Base-by-base conservation (phyloP, 352 stramenopile species). In the Blastocystis sp. region DNA sequence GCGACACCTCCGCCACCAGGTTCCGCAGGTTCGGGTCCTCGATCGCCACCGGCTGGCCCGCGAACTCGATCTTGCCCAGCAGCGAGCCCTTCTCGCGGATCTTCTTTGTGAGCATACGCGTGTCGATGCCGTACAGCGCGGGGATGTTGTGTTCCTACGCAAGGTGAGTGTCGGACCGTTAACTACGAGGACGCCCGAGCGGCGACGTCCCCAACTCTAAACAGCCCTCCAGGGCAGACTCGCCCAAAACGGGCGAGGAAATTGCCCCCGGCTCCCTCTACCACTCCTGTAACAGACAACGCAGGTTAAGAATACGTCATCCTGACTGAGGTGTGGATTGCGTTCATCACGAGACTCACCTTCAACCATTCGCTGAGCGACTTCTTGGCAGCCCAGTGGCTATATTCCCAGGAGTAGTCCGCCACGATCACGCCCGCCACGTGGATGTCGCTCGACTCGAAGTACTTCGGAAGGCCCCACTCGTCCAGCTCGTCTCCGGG, bases 91-190 rank as follows among this genome's bases (percentile, higher is more conserved):
- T 92, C 89, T 97, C 95, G 41, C 96, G 92, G 88, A 99, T 98
- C 88, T 96, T 97, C 93, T 98, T 99, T 62, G 96, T 99, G 64
- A 99, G 93, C 89, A 96, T 94, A 70, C 96, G 93, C 67, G 96
- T 99, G 91, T 99, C 96, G 78, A 99, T 94, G 79, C 95, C 96
- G 71, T 93, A 97, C 38, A 99, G 92, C 74, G 94, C 96, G 17
- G 96, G 96, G 70, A 99, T 92, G 77, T 94, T 93, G 88, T 98
- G 92, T 65, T 96, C 91, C 88, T 94, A 93, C 21, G 96, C 88
- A 71, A 38, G 11, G 56, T 84, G 11, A 86, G 64, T 86, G 48
- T 86, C 11, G 45, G 53, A 34, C 41, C 61, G 28, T 59, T 70
- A 86, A 86, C 76, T 86, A 86, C 76, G 76, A 86, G 38, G 38